Base-by-base conservation (phyloP, 2,329 filamentous ascomycete genomes). In the Didymella pinodella region DNA sequence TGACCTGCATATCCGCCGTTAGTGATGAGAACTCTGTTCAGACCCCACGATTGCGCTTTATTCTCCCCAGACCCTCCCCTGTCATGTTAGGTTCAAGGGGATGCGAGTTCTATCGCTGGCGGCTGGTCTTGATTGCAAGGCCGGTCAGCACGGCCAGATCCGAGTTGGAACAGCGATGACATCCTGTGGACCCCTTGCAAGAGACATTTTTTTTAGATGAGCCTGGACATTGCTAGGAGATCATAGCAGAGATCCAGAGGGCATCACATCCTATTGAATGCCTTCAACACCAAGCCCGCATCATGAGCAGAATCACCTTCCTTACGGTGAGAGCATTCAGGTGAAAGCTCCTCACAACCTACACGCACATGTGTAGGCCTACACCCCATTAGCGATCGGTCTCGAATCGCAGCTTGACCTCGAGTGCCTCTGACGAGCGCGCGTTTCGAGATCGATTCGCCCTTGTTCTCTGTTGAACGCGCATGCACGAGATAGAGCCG, bases 1-100 rank as follows among this genome's bases (percentile, higher is more conserved):
- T 34, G 44, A 34, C 40, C 40, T 51, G 56, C 50, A 50, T 46
- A n/a, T 28, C 31, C 46, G 46, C 46, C 46, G 41, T 50, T 59
- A 34, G 3, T 41, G 10, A 50, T 41, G 46, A 47, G 41, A 50
- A 36, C 46, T 59, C 12, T 43, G 34, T 59, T 41, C 28, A 47
- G 32, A 29, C 40, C 41, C 32, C 50, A 51, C 20, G 18, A 48
- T 44, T 5, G 40, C 50, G 41, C 28, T 36, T 16, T n/a, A 12
- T 12, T 14, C n/a, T 20, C 44, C 10, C 31, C 45, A 43, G 29
- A 31, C 45, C 26, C 22, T 48, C 34, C 56, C 56, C 50, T 59
- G 46, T 28, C 16, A 20, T 26, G 10, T 25, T 41, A 12, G 38
- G 48, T 22, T 29, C 22, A 22, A 52, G 38, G 34, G 34, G 26